Conservation (phyloP, 2,329 filamentous ascomycete species). For the Aspergillus unguis region DNA sequence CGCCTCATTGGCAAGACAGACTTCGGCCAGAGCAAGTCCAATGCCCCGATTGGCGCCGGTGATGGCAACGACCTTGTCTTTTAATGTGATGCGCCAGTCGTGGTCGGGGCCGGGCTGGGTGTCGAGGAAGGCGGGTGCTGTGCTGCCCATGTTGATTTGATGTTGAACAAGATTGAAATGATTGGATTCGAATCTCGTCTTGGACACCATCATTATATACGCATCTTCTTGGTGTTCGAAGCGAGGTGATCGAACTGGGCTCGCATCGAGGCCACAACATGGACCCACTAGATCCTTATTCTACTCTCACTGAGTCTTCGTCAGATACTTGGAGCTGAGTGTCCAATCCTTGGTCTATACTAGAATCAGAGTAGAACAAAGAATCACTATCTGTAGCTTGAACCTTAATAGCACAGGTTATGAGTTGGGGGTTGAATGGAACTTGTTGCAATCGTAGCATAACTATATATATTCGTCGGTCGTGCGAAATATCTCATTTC, state of each 20-base stretch:
- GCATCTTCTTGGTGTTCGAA: no score
- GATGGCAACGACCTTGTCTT: slow-evolving; percentile 27
- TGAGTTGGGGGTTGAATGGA: no score
- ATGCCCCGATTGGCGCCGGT: slow-evolving; percentile 38
- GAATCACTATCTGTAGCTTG: no score
- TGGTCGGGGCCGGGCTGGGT: slow-evolving; percentile 41
- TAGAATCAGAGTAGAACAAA: no score
- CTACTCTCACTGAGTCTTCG: no score
- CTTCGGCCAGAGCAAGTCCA: slow-evolving; percentile 46
- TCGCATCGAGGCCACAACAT: not conserved
- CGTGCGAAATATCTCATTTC: no score
- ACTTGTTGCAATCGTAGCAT: no score
- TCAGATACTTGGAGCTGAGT: no score
- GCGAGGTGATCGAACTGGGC: not conserved
- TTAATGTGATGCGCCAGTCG: slow-evolving; percentile 44
- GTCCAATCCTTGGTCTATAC: no score
- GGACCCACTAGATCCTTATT: not conserved
- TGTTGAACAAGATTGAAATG: not conserved
- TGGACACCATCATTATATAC: no score
- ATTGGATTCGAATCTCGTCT: not conserved
- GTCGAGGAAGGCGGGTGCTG: slow-evolving; percentile 27
- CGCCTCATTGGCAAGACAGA: slow-evolving; percentile 46
- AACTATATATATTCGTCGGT: no score
- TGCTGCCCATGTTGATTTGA: not conserved
- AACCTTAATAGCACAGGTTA: no score